Conservation (phyloP, 306 rosid genomes). For the peach (Prunus persica) region DNA sequence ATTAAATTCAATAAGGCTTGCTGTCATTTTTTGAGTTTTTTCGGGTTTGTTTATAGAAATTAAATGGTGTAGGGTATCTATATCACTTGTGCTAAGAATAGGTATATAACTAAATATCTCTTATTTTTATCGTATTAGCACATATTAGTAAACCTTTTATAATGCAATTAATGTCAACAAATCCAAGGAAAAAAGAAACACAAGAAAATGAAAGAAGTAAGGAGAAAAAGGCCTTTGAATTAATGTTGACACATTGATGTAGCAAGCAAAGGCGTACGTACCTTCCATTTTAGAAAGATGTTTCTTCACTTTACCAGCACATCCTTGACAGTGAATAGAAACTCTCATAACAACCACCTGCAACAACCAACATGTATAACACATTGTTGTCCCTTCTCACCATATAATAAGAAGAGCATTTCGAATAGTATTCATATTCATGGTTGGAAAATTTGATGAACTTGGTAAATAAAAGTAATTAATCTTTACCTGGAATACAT, state of each 20-base stretch:
- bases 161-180: no score
- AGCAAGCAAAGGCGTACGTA: constrained; percentile 1
- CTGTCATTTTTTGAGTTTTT: no score
- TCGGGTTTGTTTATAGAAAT: no score
- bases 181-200: background rate
- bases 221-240: background rate
- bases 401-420: no score
- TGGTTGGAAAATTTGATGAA: background rate
- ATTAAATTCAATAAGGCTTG: no score
- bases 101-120: no score
- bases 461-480: background rate
- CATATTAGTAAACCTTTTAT: no score
- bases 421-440: background rate
- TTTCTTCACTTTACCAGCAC: constrained; percentile 85
- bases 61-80: no score
- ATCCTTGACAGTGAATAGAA: constrained; percentile 91
- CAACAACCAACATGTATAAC: background rate
- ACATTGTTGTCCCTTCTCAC: background rate
- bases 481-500: constrained; percentile 57
- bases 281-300: constrained; percentile 94
- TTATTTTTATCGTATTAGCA: no score
- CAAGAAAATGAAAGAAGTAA: background rate
- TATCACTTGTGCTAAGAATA: no score
- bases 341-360: constrained; percentile 96
- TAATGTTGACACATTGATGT: background rate